Conservation (phyloP, 2,329 filamentous ascomycete species). For the Dactylellina cionopaga region DNA sequence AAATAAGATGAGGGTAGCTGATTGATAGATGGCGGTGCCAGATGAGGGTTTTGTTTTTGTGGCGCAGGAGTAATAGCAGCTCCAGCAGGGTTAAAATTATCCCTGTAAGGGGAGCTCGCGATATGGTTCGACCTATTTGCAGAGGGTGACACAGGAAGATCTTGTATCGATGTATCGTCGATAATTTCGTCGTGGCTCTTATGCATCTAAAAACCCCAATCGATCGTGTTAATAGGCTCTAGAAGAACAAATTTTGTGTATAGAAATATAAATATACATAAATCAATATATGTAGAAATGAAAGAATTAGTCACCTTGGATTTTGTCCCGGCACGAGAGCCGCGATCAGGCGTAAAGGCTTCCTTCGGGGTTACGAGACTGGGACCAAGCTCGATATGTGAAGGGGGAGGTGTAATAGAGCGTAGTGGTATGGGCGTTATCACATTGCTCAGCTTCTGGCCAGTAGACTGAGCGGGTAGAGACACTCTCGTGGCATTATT, state of each 20-base stretch:
- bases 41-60: slow-evolving; percentile 75
- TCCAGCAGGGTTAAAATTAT: slow-evolving; percentile 42
- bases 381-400: slow-evolving; percentile 62
- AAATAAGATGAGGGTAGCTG: slow-evolving; percentile 85
- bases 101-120: slow-evolving; percentile 46
- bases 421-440: slow-evolving; percentile 25
- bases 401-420: slow-evolving; percentile 61
- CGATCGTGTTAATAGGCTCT: slow-evolving; percentile 56
- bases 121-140: slow-evolving; percentile 7
- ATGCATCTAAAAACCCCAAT: slow-evolving; percentile 54
- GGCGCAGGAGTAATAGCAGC: slow-evolving; percentile 74
- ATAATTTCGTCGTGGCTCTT: slow-evolving; percentile 50
- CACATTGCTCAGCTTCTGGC: slow-evolving; percentile 26
- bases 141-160: slow-evolving; percentile 53
- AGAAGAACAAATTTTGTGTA: too few relatives aligned
- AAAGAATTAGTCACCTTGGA: slow-evolving; percentile 57
- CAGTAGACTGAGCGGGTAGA: slow-evolving; percentile 9
- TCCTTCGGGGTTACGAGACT: slow-evolving; percentile 62
- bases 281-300: too few relatives aligned
- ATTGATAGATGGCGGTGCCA: slow-evolving; percentile 81
- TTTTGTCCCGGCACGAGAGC: slow-evolving; percentile 58
- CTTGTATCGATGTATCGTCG: slow-evolving; percentile 11
- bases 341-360: slow-evolving; percentile 68
- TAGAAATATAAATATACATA: too few relatives aligned
- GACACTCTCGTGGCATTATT: slow-evolving; percentile 7